Base-by-base conservation (phyloP, 2,329 filamentous ascomycete genomes). In the Chrysoporthe puriensis region DNA sequence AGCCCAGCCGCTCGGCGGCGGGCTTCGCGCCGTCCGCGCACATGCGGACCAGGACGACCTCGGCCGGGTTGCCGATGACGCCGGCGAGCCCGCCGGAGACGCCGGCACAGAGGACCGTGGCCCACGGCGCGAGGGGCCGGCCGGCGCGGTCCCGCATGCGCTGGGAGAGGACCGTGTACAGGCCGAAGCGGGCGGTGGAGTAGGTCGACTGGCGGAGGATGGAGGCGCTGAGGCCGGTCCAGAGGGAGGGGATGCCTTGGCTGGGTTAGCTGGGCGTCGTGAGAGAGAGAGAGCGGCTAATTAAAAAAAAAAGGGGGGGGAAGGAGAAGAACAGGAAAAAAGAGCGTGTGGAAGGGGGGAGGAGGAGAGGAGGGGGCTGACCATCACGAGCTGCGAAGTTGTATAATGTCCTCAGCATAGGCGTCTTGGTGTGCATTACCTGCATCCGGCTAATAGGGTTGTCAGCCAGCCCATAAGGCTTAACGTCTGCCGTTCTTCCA, bases 61-160 rank as follows among this genome's bases (percentile, higher is more conserved):
- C 81, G 13, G 81, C 79, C 4, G 81, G 81, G 34, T 83, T 83
- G n/a, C 81, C 81, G 3, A 83, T 73, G n/a, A 82, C 50, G 18
- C 81, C 81, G 0, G 81, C 81, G 21, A 81, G 72, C 8, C 80
- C 79, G 14, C 80, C 81, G 0, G 80, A 78, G 1, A 79, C 48
- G 4, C 78, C 79, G 2, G 81, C 80, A 52, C 80, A 80, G 0
- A 74, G 73, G 32, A 82, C 77, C 14, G 79, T 82, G 54, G 72
- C 72, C 6, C 73, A 68, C 0, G 77, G 63, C 1, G 80, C 77
- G 0, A 81, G 69, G 5, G 62, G 62, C 65, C 74, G 76, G 4
- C 73, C 75, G 36, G 71, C 73, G 4, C 68, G 61, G 14, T 56
- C 21, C 4, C 74, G 73, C 0, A 76, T 69, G 32, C 74, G 71